These are phyloP conservation scores for Dorcoceras hygrometricum DNA, from an alignment of 257 asterid genomes.

Conservation along the genomic window DNA sequence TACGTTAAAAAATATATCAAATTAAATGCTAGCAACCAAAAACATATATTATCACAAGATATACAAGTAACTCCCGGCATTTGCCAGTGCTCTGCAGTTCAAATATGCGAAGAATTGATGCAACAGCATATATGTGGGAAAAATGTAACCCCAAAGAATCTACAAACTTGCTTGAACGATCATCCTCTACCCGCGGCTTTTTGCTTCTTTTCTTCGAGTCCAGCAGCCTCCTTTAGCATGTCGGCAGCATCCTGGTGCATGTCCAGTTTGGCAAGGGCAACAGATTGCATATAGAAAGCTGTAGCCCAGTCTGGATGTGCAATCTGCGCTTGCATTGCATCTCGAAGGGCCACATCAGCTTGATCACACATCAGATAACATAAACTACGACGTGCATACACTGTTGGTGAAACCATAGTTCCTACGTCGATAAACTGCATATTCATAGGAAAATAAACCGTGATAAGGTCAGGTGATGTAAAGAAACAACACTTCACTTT, in stretches of 20 bases:
- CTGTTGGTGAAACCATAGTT: slow-evolving; percentile 90
- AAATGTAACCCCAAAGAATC: not conserved
- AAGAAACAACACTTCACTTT: not conserved
- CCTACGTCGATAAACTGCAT: slow-evolving; percentile 80
- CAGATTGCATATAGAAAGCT: slow-evolving; percentile 91
- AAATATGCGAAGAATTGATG: not conserved
- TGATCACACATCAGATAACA: slow-evolving; percentile 84
- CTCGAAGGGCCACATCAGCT: slow-evolving; percentile 79
- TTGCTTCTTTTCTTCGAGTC: slow-evolving; percentile 67
- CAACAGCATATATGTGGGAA: not conserved
- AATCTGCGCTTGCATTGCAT: slow-evolving; percentile 89
- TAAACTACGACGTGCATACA: slow-evolving; percentile 78
- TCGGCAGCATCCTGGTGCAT: slow-evolving; percentile 93
- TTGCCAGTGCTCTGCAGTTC: not conserved
- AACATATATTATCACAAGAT: not conserved
- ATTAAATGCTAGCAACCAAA: no score
- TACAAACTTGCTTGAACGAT: slow-evolving; percentile 19
- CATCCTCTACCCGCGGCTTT: slow-evolving; percentile 42
- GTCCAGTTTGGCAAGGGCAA: slow-evolving; percentile 79
- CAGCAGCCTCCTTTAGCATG: slow-evolving; percentile 80
- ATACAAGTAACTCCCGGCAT: not conserved
- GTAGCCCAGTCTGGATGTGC: slow-evolving; percentile 84
- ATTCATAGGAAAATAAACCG: not conserved
- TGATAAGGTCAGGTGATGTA: not conserved
- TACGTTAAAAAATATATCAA: no score